Conservation (phyloP, 148 eudicot species). For the Diospyros kaki region DNA sequence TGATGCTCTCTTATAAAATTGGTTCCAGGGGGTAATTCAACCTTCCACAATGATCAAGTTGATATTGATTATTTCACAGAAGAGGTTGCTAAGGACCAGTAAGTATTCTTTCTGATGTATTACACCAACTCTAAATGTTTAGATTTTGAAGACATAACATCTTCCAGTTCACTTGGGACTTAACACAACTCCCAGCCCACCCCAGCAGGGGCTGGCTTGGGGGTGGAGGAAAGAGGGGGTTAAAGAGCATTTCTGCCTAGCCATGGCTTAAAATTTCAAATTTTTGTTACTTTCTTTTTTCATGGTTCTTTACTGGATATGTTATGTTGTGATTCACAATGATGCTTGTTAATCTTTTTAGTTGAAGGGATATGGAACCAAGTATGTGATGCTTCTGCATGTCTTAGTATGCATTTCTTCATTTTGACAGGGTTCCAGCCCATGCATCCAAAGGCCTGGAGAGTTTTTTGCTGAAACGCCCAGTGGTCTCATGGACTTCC, state of each 20-base stretch:
- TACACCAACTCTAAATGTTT: not conserved
- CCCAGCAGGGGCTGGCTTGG: too few relatives aligned
- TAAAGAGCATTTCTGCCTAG: too few relatives aligned
- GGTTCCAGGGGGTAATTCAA: slow-evolving; percentile 45
- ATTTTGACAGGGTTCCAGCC: slow-evolving; percentile 40
- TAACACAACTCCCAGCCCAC: too few relatives aligned
- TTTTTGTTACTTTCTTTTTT: too few relatives aligned
- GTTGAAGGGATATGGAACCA: not conserved
- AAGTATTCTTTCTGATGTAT: slow-evolving; percentile 3
- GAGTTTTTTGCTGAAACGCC: slow-evolving; percentile 65
- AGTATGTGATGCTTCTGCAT: not conserved
- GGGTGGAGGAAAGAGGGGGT: too few relatives aligned
- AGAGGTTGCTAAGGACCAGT: slow-evolving; percentile 45
- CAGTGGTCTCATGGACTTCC: slow-evolving; percentile 49
- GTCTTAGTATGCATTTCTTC: not conserved
- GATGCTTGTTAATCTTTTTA: too few relatives aligned
- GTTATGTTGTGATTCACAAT: too few relatives aligned
- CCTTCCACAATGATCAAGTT: slow-evolving; percentile 40
- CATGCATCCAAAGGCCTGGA: slow-evolving; percentile 57
- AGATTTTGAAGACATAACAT: too few relatives aligned
- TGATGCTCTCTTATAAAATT: slow-evolving; percentile 17
- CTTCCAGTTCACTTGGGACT: too few relatives aligned
- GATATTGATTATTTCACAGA: slow-evolving; percentile 40
- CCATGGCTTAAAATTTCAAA: too few relatives aligned
- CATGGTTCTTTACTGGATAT: too few relatives aligned